Conservation (phyloP, 805 yeast species). For the Dipodascopsis tothii region DNA sequence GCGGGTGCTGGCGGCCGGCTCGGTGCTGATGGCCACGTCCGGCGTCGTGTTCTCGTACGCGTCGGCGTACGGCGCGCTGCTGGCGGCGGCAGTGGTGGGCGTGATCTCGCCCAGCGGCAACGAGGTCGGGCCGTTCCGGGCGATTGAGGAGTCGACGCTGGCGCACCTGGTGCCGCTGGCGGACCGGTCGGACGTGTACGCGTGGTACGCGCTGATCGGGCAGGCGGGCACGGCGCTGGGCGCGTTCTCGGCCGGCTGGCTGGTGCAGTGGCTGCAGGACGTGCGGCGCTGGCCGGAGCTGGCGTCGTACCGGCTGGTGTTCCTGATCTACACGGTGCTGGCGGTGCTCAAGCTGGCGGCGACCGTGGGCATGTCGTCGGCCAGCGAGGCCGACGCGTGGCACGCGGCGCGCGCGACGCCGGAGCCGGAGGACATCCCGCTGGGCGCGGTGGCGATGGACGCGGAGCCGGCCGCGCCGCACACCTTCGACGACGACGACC, state of each 20-base stretch:
- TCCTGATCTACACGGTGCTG: constrained; percentile 20
- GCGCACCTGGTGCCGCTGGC: constrained; percentile 40
- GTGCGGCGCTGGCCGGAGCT: constrained; percentile 8
- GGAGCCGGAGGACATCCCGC: neutral
- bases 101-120: constrained; percentile 53
- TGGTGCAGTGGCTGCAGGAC: constrained; percentile 48
- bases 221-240: constrained; percentile 50
- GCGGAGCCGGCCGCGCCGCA: neutral
- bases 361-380: constrained; percentile 44
- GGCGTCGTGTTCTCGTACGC: constrained; percentile 37
- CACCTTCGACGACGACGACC: neutral
- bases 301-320: constrained; percentile 12
- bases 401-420: neutral
- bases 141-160: constrained; percentile 48
- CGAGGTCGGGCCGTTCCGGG: constrained; percentile 53
- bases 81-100: constrained; percentile 40
- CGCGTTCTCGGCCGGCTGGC: constrained; percentile 74
- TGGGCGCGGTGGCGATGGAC: neutral
- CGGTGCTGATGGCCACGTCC: constrained; percentile 39
- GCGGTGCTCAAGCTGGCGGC: constrained; percentile 40
- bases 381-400: constrained; percentile 42
- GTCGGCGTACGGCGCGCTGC: constrained; percentile 33
- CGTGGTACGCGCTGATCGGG: constrained; percentile 51
- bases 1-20: constrained; percentile 36
- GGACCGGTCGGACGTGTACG: constrained; percentile 46